Base-by-base conservation (phyloP, 140 eudicot genomes). In the Ambrosia hybrid region DNA sequence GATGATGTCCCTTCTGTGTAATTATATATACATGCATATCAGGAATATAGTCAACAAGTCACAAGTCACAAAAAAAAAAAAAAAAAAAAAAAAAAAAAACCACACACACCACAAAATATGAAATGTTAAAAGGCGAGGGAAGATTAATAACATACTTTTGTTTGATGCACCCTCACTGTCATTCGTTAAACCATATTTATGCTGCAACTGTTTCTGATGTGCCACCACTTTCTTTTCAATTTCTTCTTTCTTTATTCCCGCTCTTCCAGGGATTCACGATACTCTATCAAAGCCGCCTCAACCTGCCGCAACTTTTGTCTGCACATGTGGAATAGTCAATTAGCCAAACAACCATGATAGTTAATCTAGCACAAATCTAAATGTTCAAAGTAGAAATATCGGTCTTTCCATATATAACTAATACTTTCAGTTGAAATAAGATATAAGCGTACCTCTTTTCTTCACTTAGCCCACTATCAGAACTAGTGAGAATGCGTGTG, bases 241-340 rank as follows among this genome's bases (percentile, higher is more conserved):
- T 82, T 94, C 99, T 51, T 83, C 96, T 33, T 67, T 84, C 68
- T 83, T 86, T 55, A 88, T 36, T 51, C 99, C 16, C 78, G 72
- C 15, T 94, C 97, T 79, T 94, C 99, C 43, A 94, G 87, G 16
- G 81, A 75, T 79, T 90, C 99, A 49, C 95, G 97, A 45, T 90
- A 94, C 79, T 90, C 99, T 51, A 94, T 94, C 85, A 94, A 83
- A 61, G 91, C 96, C 63, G 80, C 96, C 80, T 94, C 99, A 38
- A 94, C 73, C 51, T 87, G 91, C 65, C 99, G 79, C 86, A 94
- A 58, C 65, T 87, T 90, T 74, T 90, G 98, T 67, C 98, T 93
- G 83, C 17, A 34, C 43, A 76, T 41, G 43, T 53, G 69, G 14
- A 75, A 65, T 58, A 72, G 3, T 41, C 34, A 64, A 64, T 39